These are phyloP conservation scores for Yarrowia deformans DNA, from an alignment of 805 yeast species.

Conservation along the genomic window DNA sequence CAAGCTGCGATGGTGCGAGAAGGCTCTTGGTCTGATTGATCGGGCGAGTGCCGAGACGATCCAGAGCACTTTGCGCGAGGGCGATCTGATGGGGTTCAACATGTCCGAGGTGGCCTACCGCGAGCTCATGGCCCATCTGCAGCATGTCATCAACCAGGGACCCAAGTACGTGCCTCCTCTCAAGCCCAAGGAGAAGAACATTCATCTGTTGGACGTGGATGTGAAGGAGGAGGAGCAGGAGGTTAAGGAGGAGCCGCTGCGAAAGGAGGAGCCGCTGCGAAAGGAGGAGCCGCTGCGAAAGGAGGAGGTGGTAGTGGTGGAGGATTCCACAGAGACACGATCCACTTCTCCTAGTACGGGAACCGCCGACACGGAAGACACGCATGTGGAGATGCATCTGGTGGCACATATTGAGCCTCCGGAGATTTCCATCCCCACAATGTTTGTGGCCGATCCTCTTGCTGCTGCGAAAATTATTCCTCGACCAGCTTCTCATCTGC, in stretches of 20 bases:
- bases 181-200: background rate
- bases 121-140: conserved; percentile 13
- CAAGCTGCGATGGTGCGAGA: conserved; percentile 54
- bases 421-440: background rate
- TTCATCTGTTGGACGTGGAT: background rate
- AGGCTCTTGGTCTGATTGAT: conserved; percentile 40
- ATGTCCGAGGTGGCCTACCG: conserved; percentile 30
- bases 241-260: background rate
- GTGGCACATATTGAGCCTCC: conserved; percentile 17
- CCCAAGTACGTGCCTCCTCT: conserved; percentile 19
- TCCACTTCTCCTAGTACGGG: background rate
- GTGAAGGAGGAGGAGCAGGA: background rate
- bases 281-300: too few relatives aligned
- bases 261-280: too few relatives aligned
- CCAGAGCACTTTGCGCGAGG: conserved; percentile 12
- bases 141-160: conserved; percentile 2
- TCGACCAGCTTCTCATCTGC: conserved; percentile 5
- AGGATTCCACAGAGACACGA: background rate
- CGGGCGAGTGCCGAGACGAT: conserved; percentile 9
- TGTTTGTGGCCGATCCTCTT: conserved; percentile 4
- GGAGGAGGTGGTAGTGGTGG: too few relatives aligned
- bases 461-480: conserved; percentile 1
- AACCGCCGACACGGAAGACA: conserved; percentile 10
- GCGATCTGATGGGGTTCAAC: conserved; percentile 33
- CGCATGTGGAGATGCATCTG: conserved; percentile 7